phyloP scores from a whole-genome alignment of 257 asterid species.

The Fraxinus anomala region DNA sequence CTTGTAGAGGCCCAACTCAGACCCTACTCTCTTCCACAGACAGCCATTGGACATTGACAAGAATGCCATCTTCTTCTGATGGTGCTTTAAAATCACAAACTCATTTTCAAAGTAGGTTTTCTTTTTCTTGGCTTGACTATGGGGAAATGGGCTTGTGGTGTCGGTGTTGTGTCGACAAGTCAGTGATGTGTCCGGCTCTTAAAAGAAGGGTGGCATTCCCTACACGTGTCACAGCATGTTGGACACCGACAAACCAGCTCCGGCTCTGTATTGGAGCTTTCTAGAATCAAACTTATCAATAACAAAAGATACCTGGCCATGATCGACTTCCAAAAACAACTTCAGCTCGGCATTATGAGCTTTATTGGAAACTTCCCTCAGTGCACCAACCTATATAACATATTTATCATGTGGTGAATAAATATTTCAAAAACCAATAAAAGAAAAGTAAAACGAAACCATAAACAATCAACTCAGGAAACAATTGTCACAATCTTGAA shows the following conservation, averaged over 20 bases:
- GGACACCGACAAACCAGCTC: not conserved
- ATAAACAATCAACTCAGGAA: not conserved
- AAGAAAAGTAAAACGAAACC: conserved; percentile 1
- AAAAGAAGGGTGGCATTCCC: not conserved
- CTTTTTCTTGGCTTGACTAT: not conserved
- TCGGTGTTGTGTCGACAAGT: not conserved
- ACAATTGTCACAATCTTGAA: not conserved
- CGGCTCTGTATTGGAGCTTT: not conserved
- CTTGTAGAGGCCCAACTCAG: not conserved
- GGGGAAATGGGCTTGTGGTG: not conserved
- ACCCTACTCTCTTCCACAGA: not conserved
- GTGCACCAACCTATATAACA: conserved; percentile 78
- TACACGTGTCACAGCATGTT: not conserved
- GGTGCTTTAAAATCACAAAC: not conserved
- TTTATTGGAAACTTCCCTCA: conserved; percentile 84
- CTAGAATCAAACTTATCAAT: not conserved
- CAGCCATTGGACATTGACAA: not conserved
- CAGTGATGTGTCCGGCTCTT: not conserved
- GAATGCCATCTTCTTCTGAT: not conserved
- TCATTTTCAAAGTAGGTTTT: not conserved
- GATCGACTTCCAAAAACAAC: conserved; percentile 77
- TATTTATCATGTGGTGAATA: conserved; percentile 2
- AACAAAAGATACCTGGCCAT: conserved; percentile 60
- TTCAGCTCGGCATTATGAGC: conserved; percentile 81
- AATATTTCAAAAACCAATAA: conserved; percentile 3